A percentile compares a stretch with the other conserved stretches of the same genome.
phyloP scores from a whole-genome alignment of 2,329 filamentous ascomycete species.

The Aspergillaceae sp. region DNA sequence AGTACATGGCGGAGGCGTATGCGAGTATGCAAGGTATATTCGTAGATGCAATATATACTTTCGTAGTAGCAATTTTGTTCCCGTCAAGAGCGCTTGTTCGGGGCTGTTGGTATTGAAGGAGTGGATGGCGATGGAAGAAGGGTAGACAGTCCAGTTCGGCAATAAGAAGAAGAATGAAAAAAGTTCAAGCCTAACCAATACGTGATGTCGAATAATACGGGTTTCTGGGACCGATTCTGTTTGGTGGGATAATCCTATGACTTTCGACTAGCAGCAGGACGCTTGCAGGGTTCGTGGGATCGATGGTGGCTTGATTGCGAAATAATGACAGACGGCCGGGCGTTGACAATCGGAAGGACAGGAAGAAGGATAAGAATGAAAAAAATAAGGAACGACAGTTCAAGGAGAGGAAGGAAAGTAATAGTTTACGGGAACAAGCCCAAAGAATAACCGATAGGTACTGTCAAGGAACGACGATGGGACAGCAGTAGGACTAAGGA shows the following conservation, averaged over 20 bases:
- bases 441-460: no score
- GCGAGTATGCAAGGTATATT: neutral
- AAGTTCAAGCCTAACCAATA: neutral
- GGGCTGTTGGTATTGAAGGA: neutral
- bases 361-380: neutral
- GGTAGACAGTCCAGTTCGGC: neutral
- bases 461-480: neutral
- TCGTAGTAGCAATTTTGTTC: neutral
- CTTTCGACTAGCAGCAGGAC: neutral
- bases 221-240: no score
- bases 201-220: no score
- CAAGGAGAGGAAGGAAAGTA: no score
- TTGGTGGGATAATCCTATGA: no score
- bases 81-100: constrained; percentile 1
- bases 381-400: neutral
- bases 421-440: no score
- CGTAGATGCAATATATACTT: constrained; percentile 1
- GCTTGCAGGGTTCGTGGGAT: neutral
- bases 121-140: neutral
- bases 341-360: neutral
- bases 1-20: constrained; percentile 31
- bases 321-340: neutral
- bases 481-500: neutral
- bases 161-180: neutral
- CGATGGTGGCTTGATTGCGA: neutral